Evolutionary conservation across 148 eudicot genomes (phyloP), one percentile per base, ranked within the genome.

Genomic region (Camellia japonica): DNA sequence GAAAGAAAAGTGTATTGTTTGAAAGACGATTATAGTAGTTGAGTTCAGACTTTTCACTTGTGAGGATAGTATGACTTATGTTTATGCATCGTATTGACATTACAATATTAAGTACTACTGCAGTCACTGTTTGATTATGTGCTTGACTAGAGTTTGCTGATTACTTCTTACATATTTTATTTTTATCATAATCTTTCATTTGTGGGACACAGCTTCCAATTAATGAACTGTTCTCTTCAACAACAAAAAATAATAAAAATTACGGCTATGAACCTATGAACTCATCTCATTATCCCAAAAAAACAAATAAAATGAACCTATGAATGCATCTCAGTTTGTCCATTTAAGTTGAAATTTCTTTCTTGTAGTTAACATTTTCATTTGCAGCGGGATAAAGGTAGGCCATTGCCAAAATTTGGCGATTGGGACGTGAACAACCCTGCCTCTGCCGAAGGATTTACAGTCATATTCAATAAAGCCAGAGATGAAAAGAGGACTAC

Each of bases 361-460:
- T 62, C 67, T 61, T 0, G 11, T 42, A 12, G 15, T 43, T 47
- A 43, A 76, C 41, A 51, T 41, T 79, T 8, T 60, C 10, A 43
- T 64, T 13, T 80, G 72, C 78, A 75, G 69, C 79, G 58, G 61
- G 79, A 75, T 16, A 75, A 18, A 81, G 79, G 79, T 81, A 75
- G 70, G 44, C 41, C 83, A 18, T 68, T 81, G 75, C 83, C 83
- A 47, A 81, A 75, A 81, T 81, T 81, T 59, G 83, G 83, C 7
- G 79, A 81, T 42, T 81, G 83, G 83, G 83, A 81, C 30, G 68
- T 75, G 68, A 81, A 81, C 18, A 54, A 76, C 23, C 83, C 83
- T 16, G 69, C 83, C 75, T 75, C 83, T 43, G 83, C 83, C 7
- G 83, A 75, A 76, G 75, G 83, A 58, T 81, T 81, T 69, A 81